These are phyloP conservation scores for Triglochin maritima DNA, from an alignment of 106 monocot genomes.

Conservation along the genomic window DNA sequence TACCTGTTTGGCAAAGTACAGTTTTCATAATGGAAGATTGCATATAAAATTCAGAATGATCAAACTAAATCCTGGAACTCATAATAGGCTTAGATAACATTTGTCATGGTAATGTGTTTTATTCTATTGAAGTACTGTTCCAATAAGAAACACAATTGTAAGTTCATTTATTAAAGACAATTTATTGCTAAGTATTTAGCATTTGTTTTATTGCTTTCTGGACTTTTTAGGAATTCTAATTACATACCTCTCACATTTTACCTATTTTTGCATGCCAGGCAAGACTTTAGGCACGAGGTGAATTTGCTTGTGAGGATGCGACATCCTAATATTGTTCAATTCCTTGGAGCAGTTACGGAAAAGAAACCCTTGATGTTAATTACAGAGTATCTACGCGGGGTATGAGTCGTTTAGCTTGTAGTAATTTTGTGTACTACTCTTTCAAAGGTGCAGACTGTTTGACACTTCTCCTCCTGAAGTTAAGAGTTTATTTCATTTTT, in stretches of 20 bases:
- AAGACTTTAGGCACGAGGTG: slow-evolving; percentile 97
- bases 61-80: too few species aligned
- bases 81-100: too few species aligned
- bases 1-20: not conserved
- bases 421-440: not conserved
- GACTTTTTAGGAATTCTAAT: too few species aligned
- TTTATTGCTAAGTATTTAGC: too few species aligned
- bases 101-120: too few species aligned
- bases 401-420: slow-evolving; percentile 3
- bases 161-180: too few species aligned
- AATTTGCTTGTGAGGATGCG: slow-evolving; percentile 90
- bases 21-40: too few species aligned
- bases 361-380: slow-evolving; percentile 90
- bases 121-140: too few species aligned
- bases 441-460: not conserved
- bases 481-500: slow-evolving; percentile 1
- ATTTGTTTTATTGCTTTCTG: too few species aligned
- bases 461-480: not conserved
- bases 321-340: slow-evolving; percentile 96
- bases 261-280: slow-evolving; percentile 32
- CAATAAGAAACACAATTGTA: too few species aligned
- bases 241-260: not conserved
- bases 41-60: too few species aligned
- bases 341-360: slow-evolving; percentile 94
- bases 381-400: slow-evolving; percentile 88